Percentiles rank a stretch among this genome's conserved stretches.
Evolutionary conservation across 495 filamentous ascomycete genomes (phyloP).

Genomic region (Clavariopsis aquatica): DNA sequence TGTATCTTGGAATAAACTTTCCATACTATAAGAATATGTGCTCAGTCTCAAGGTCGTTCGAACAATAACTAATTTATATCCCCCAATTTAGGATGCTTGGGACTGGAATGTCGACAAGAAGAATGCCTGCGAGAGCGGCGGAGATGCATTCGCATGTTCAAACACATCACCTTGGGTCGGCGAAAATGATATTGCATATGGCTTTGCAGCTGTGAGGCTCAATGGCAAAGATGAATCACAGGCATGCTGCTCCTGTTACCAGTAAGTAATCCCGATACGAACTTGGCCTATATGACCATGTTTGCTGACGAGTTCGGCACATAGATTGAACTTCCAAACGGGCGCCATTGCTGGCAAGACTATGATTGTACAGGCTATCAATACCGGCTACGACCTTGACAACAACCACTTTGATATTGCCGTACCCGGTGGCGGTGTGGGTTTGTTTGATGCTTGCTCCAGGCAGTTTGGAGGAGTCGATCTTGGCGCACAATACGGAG

Average conservation of each 20-base stretch:
- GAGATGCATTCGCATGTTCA: constrained; percentile 61
- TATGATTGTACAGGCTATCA: constrained; percentile 67
- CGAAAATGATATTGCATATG: constrained; percentile 57
- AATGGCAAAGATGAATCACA: constrained; percentile 49
- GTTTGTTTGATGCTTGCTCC: neutral
- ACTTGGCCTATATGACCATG: neutral
- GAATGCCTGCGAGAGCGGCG: constrained; percentile 52
- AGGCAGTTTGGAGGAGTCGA: constrained; percentile 1
- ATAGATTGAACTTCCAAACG: constrained; percentile 7
- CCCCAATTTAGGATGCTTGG: too few species aligned
- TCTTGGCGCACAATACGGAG: neutral
- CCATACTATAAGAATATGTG: too few species aligned
- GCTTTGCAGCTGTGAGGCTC: constrained; percentile 61
- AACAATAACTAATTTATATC: too few species aligned
- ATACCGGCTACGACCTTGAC: constrained; percentile 49
- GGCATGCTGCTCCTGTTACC: constrained; percentile 69
- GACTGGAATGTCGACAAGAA: constrained; percentile 37
- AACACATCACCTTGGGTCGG: constrained; percentile 63
- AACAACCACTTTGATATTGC: constrained; percentile 8
- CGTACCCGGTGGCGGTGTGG: constrained; percentile 3
- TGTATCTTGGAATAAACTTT: too few species aligned
- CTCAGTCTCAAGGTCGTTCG: too few species aligned
- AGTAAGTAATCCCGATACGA: constrained; percentile 38
- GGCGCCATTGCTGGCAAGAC: constrained; percentile 51
- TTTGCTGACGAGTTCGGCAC: neutral